A percentile compares a stretch with the other conserved stretches of the same genome.
These are phyloP conservation scores for Schoenoplectus tabernaemontani DNA, from an alignment of 202 grass and related monocot genomes.

Conservation along the genomic window DNA sequence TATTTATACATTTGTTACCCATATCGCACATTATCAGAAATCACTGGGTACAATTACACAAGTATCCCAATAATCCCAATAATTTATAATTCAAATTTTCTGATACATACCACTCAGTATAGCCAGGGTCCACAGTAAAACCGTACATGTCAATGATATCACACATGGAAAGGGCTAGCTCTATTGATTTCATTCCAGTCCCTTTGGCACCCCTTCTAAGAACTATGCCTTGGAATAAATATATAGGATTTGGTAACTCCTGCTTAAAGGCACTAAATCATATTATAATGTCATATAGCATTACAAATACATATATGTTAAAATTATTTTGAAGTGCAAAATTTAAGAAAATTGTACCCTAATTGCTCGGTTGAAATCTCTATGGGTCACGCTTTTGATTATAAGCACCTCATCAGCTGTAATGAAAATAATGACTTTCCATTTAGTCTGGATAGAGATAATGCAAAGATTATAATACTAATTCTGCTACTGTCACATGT, in stretches of 20 bases:
- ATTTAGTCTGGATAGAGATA: neutral
- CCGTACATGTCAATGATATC: slow-evolving; percentile 81
- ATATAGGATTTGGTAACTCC: slow-evolving; percentile 97
- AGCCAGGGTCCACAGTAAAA: slow-evolving; percentile 92
- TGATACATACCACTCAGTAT: slow-evolving; percentile 82
- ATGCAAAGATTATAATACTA: neutral
- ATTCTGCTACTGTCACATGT: neutral
- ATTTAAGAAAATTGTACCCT: slow-evolving; percentile 48
- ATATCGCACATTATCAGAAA: neutral
- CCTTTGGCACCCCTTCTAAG: slow-evolving; percentile 94
- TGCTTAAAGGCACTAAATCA: slow-evolving; percentile 26
- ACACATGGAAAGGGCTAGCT: slow-evolving; percentile 95
- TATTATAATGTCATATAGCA: slow-evolving; percentile 6
- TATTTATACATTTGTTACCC: neutral
- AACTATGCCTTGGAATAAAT: slow-evolving; percentile 98
- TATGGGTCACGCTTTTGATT: slow-evolving; percentile 88
- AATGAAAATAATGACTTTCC: neutral
- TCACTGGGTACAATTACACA: neutral
- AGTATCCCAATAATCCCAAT: neutral
- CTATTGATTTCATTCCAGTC: slow-evolving; percentile 97
- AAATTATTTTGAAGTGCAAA: slow-evolving; percentile 3
- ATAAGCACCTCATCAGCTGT: slow-evolving; percentile 93
- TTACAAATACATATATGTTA: neutral
- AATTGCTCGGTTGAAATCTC: slow-evolving; percentile 76
- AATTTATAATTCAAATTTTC: slow-evolving; percentile 12